Base-by-base conservation (phyloP, 2,329 filamentous ascomycete genomes). In the Exophiala sp. region DNA sequence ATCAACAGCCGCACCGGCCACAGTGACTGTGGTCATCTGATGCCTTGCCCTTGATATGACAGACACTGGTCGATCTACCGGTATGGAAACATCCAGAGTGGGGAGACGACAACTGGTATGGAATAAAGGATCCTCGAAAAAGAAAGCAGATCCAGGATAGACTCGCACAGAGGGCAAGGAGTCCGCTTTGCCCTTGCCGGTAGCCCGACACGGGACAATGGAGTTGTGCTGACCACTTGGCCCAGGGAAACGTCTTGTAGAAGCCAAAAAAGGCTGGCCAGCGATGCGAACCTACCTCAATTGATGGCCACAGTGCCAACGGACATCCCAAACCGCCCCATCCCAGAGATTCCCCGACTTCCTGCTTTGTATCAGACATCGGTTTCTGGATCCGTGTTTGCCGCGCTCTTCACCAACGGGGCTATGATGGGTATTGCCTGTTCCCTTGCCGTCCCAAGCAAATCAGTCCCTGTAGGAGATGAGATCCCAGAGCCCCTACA, bases 111-210 rank as follows among this genome's bases (percentile, higher is more conserved):
- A 51, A 56, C 23, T 70, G 67, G 67, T 62, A 62, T 35, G 57
- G 60, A 18, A 60, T 68, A 23, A 45, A 63, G 35, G 66, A 69
- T 46, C 62, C 63, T 7, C 65, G 62, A 50, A 64, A 68, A 51
- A 60, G 67, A 23, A 69, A 70, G 56, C 64, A 66, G 39, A 68
- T 68, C 14, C 66, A 69, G 55, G 66, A 69, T 51, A 60, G 66
- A 40, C 52, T 69, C 32, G 67, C 67, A 24, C 66, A 69, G 49
- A 56, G 67, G 58, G 67, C 66, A 23, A 60, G 66, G 55, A 55
- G 66, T 68, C 60, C 56, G n/a, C n/a, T n/a, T n/a, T n/a, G n/a
- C n/a, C n/a, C n/a, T n/a, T n/a, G n/a, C n/a, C n/a, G n/a, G n/a
- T n/a, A n/a, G 62, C 57, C 38, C 6, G 6, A 7, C 7, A 19